These are phyloP conservation scores for Cordyceps tenuipes DNA, from an alignment of 2,329 filamentous ascomycete genomes.

Conservation along the genomic window DNA sequence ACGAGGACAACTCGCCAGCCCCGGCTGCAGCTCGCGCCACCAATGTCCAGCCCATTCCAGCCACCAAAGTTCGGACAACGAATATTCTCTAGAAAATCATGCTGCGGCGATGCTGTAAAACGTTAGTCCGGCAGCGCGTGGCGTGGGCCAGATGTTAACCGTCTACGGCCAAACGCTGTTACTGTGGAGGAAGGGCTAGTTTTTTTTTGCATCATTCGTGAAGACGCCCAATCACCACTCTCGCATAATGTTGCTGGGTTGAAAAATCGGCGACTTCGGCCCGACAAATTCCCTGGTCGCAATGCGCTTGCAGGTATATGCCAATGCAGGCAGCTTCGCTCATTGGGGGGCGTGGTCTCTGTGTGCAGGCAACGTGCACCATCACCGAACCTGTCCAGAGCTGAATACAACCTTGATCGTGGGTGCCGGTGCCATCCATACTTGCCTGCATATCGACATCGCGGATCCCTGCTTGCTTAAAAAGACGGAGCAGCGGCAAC, in stretches of 20 bases:
- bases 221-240: slow-evolving; percentile 6
- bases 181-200: background rate
- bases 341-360: background rate
- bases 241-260: slow-evolving; percentile 4
- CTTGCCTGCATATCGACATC: background rate
- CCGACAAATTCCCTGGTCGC: background rate
- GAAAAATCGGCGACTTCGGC: background rate
- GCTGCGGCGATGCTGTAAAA: slow-evolving; percentile 8
- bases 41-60: background rate
- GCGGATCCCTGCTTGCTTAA: background rate
- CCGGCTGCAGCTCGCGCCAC: slow-evolving; percentile 1
- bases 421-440: no score
- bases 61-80: background rate
- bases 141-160: slow-evolving; percentile 3
- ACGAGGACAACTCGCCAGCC: background rate
- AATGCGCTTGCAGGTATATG: background rate
- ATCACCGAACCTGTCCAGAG: background rate
- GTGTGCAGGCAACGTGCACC: background rate
- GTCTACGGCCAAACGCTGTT: background rate
- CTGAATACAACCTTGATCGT: no score
- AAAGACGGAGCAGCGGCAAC: background rate
- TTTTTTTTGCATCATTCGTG: slow-evolving; percentile 1
- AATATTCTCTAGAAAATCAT: background rate
- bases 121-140: slow-evolving; percentile 6
- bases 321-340: background rate